phyloP scores from a whole-genome alignment of 2,329 filamentous ascomycete genomes.

The Cladophialophora carrionii region DNA sequence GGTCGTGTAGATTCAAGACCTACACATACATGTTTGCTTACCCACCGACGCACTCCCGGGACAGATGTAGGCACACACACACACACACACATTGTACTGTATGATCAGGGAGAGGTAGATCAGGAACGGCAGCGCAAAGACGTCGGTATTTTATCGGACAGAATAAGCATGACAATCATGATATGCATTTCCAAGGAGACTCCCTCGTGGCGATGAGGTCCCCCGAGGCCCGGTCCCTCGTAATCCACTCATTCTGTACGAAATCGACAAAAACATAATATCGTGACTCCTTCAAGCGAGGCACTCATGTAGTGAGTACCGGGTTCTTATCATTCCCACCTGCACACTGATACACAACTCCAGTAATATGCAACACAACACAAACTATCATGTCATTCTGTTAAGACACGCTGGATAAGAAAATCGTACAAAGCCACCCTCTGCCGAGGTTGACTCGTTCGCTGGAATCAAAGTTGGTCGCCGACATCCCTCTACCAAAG shows the following conservation, averaged over 20 bases:
- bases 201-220: background rate
- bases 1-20: too few relatives aligned
- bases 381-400: background rate
- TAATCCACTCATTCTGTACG: background rate
- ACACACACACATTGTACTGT: background rate
- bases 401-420: slow-evolving; percentile 9
- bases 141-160: background rate
- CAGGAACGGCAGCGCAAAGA: background rate
- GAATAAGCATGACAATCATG: background rate
- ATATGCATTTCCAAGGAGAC: background rate
- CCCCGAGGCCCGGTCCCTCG: background rate
- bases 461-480: background rate
- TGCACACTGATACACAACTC: background rate
- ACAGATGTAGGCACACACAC: too few relatives aligned
- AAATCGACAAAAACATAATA: background rate
- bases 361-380: background rate
- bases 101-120: background rate
- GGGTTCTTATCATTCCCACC: background rate
- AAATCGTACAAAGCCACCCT: background rate
- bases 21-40: too few relatives aligned
- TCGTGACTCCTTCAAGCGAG: background rate
- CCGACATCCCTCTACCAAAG: background rate
- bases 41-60: too few relatives aligned
- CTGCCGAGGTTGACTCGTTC: background rate
- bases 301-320: background rate